Conservation (phyloP, 345 rosid species). For the Salix purpurea region DNA sequence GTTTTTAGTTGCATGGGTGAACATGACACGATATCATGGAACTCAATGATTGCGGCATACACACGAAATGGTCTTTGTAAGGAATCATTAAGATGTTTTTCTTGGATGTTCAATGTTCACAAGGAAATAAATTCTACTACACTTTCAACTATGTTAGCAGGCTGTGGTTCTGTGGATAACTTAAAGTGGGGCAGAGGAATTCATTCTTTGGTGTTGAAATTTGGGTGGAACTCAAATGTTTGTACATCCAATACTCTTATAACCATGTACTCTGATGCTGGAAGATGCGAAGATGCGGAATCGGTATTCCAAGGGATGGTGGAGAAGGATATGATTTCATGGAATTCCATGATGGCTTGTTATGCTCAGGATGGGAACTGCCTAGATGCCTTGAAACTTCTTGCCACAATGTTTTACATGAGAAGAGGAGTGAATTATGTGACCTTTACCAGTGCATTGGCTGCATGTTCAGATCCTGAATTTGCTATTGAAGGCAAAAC, state of each 20-base stretch:
- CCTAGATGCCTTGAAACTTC: conserved; percentile 45
- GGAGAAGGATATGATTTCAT: conserved; percentile 67
- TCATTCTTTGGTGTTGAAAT: conserved; percentile 56
- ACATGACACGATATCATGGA: conserved; percentile 77
- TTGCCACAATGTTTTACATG: conserved; percentile 41
- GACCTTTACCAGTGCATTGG: conserved; percentile 68
- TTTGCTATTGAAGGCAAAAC: conserved; percentile 46
- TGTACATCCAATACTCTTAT: conserved; percentile 65
- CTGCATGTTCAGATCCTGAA: conserved; percentile 57
- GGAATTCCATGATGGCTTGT: conserved; percentile 72
- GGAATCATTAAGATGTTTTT: conserved; percentile 45
- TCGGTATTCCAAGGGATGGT: conserved; percentile 58
- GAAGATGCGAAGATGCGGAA: conserved; percentile 54
- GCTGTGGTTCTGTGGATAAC: conserved; percentile 49
- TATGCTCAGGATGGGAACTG: conserved; percentile 55
- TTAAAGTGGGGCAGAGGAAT: conserved; percentile 69
- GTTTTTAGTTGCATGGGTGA: conserved; percentile 54
- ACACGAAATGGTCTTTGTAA: conserved; percentile 45
- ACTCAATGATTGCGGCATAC: conserved; percentile 57
- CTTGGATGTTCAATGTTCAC: conserved; percentile 50
- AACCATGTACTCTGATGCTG: conserved; percentile 64
- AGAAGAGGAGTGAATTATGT: conserved; percentile 45
- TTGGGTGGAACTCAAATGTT: conserved; percentile 48
- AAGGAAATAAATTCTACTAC: conserved; percentile 54
- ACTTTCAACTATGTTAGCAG: conserved; percentile 60